Conservation (phyloP, 148 eudicot genomes). For the Arbutus unedo region DNA sequence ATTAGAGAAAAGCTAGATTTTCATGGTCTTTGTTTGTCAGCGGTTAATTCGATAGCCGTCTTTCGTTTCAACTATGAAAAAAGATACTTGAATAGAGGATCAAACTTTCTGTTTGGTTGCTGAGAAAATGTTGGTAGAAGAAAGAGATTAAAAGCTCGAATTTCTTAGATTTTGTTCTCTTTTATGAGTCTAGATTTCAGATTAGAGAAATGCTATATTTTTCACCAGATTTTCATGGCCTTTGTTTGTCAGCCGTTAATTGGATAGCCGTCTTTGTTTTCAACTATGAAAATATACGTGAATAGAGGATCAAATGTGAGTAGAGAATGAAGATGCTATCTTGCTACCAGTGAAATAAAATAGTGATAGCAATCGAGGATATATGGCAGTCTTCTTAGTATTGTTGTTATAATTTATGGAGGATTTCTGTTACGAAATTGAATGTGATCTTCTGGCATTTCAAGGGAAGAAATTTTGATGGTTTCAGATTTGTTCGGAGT, state of each 20-base stretch:
- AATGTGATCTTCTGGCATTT: not conserved
- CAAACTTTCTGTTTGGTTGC: not conserved
- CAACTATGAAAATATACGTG: too few species aligned
- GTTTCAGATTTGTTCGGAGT: not conserved
- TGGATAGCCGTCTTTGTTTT: not conserved
- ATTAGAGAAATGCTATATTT: not conserved
- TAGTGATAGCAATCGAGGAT: not conserved
- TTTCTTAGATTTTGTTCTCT: not conserved
- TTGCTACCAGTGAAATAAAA: not conserved
- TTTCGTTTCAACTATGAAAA: too few species aligned
- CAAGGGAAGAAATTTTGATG: not conserved
- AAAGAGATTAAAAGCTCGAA: not conserved
- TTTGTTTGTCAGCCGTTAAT: not conserved
- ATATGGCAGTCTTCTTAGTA: not conserved
- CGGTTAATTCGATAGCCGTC: not conserved
- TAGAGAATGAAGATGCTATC: too few species aligned
- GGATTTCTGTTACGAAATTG: not conserved
- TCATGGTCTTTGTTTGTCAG: not conserved
- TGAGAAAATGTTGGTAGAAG: conserved; percentile 19
- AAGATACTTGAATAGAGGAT: too few species aligned
- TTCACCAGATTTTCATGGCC: not conserved
- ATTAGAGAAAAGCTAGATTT: not conserved
- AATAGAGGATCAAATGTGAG: too few species aligned
- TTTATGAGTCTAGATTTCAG: not conserved
- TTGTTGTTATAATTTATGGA: not conserved